Conservation (phyloP, 2,329 filamentous ascomycete species). For the Diaporthe sp. region DNA sequence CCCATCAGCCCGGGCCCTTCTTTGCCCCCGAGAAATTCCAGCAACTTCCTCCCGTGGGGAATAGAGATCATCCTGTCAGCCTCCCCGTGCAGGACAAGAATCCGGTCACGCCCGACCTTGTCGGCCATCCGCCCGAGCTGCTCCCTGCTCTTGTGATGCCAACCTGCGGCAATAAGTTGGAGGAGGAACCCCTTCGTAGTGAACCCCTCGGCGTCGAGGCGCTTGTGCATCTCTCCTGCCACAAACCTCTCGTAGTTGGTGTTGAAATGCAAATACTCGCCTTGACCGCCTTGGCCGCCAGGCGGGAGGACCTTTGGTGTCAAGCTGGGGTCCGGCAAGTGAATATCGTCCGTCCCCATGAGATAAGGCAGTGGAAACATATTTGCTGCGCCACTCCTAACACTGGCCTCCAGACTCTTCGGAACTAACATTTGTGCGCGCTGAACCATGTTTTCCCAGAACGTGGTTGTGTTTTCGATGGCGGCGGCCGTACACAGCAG, state of each 20-base stretch:
- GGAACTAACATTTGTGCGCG: slow-evolving; percentile 71
- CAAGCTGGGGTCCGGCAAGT: slow-evolving; percentile 55
- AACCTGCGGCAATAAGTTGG: slow-evolving; percentile 82
- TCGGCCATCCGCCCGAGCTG: slow-evolving; percentile 76
- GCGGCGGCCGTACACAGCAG: slow-evolving; percentile 71
- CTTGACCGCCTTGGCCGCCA: slow-evolving; percentile 34
- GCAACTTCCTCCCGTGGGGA: slow-evolving; percentile 75
- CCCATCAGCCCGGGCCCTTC: slow-evolving; percentile 49
- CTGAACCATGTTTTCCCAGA: slow-evolving; percentile 71
- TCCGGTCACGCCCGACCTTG: slow-evolving; percentile 76
- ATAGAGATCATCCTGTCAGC: slow-evolving; percentile 82
- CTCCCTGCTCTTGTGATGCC: slow-evolving; percentile 78
- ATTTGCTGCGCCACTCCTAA: slow-evolving; percentile 71
- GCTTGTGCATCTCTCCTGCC: slow-evolving; percentile 81
- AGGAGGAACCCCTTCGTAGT: slow-evolving; percentile 75
- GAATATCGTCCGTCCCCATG: slow-evolving; percentile 65
- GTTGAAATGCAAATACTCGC: slow-evolving; percentile 66
- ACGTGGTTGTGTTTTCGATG: slow-evolving; percentile 71
- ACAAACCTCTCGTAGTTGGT: slow-evolving; percentile 86
- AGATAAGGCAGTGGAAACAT: slow-evolving; percentile 77
- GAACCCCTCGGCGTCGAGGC: slow-evolving; percentile 69
- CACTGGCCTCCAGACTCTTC: slow-evolving; percentile 73
- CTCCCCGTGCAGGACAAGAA: slow-evolving; percentile 82
- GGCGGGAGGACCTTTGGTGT: slow-evolving; percentile 53
- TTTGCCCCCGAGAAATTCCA: slow-evolving; percentile 64